Conservation (phyloP, 164 flowering plant species). For the Liriodendron chinense region DNA sequence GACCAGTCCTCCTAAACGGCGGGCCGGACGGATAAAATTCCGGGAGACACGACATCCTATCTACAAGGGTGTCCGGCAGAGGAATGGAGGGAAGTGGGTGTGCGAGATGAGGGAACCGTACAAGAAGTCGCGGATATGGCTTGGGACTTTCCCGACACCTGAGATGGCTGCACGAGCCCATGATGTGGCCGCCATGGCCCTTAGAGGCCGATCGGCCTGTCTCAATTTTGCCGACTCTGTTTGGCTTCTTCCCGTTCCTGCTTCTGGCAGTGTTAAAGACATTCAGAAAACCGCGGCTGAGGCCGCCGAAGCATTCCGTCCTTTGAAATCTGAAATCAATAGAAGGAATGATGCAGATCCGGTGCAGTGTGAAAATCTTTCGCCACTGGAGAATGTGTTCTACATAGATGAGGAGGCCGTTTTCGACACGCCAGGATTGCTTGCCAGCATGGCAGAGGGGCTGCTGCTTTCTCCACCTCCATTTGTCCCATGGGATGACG, state of each 20-base stretch:
- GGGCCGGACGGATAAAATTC: constrained; percentile 56
- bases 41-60: constrained; percentile 67
- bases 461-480: constrained; percentile 30
- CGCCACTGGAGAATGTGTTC: neutral
- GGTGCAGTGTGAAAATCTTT: no score
- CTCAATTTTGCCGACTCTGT: constrained; percentile 81
- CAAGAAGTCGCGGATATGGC: constrained; percentile 61
- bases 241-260: constrained; percentile 57
- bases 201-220: constrained; percentile 57
- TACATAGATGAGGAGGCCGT: neutral
- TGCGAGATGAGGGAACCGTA: constrained; percentile 72
- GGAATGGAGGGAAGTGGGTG: constrained; percentile 57
- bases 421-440: constrained; percentile 21
- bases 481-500: constrained; percentile 16
- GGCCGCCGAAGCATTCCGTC: constrained; percentile 66
- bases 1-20: constrained; percentile 41
- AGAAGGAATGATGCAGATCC: neutral
- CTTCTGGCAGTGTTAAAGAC: constrained; percentile 41
- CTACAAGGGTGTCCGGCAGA: constrained; percentile 50
- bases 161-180: constrained; percentile 79
- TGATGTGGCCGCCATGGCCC: constrained; percentile 65
- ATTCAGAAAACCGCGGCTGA: constrained; percentile 63
- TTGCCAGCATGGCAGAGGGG: constrained; percentile 32
- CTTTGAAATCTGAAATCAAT: neutral
- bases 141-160: constrained; percentile 54